These are phyloP conservation scores for Populus tremula DNA, from an alignment of 345 rosid species.

Conservation along the genomic window DNA sequence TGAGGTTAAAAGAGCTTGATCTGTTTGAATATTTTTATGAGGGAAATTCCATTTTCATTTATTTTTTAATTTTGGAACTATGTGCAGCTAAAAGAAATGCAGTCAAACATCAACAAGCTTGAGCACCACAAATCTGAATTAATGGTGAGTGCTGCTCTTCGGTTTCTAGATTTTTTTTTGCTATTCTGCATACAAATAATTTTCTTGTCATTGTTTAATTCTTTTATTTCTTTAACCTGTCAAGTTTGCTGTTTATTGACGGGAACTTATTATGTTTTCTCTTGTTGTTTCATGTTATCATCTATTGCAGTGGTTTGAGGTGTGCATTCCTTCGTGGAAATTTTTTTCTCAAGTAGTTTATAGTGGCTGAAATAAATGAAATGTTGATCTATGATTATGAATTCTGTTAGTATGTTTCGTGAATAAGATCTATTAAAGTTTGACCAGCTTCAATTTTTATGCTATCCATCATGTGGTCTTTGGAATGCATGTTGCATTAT, in stretches of 20 bases:
- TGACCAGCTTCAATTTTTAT: background rate
- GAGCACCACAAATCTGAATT: conserved; percentile 46
- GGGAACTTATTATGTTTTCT: background rate
- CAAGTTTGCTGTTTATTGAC: conserved; percentile 3
- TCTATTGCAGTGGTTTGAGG: background rate
- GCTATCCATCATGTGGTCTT: background rate
- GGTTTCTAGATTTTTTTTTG: background rate
- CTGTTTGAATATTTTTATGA: background rate
- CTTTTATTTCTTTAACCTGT: background rate
- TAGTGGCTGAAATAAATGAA: background rate
- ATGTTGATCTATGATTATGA: background rate
- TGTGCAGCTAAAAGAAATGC: conserved; percentile 64
- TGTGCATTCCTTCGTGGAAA: background rate
- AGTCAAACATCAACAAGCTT: conserved; percentile 48
- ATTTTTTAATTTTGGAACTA: conserved; percentile 13
- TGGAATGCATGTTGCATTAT: background rate
- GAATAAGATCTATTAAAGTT: background rate
- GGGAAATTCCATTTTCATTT: background rate
- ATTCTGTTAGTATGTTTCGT: background rate
- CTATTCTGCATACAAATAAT: background rate
- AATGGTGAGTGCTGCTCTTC: conserved; percentile 41
- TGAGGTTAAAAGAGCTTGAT: conserved; percentile 51
- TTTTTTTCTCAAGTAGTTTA: background rate
- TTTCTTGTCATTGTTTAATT: background rate
- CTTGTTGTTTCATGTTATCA: background rate